Conservation (phyloP, 1,284 basidiomycete genomes). For the Irpex sp. region DNA sequence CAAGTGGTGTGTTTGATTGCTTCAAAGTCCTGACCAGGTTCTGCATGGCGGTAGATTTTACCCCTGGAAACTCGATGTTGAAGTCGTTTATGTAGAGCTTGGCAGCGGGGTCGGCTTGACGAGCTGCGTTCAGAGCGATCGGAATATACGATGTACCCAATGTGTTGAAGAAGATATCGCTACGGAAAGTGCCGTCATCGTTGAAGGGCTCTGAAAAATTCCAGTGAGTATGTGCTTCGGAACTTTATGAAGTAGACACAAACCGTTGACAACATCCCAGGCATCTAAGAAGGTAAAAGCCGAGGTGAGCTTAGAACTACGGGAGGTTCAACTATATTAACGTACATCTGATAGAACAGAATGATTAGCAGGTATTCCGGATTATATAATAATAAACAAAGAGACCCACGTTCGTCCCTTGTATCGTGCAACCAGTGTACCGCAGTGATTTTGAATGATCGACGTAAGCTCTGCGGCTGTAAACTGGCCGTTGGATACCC, state of each 20-base stretch:
- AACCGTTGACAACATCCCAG: constrained; percentile 34
- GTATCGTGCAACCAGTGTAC: constrained; percentile 41
- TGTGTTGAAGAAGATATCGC: constrained; percentile 37
- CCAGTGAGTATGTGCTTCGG: not conserved
- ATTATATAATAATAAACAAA: not conserved
- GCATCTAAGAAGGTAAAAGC: constrained; percentile 7
- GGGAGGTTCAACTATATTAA: constrained; percentile 7
- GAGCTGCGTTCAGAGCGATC: constrained; percentile 38
- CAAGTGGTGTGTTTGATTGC: constrained; percentile 45
- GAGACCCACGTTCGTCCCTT: constrained; percentile 40
- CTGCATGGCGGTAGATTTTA: constrained; percentile 49
- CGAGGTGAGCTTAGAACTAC: constrained; percentile 1
- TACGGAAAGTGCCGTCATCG: constrained; percentile 47
- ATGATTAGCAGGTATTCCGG: not conserved
- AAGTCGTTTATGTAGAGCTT: constrained; percentile 46
- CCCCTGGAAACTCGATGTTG: constrained; percentile 32
- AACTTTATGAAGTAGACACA: not conserved
- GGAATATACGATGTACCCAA: constrained; percentile 36
- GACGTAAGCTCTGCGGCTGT: constrained; percentile 35
- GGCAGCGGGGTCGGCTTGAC: constrained; percentile 36
- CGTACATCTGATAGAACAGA: constrained; percentile 13
- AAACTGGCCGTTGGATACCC: constrained; percentile 39
- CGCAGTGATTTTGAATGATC: constrained; percentile 40
- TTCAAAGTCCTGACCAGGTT: constrained; percentile 47
- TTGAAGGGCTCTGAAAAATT: constrained; percentile 40